phyloP scores from a whole-genome alignment of 2,329 filamentous ascomycete species.

The Colletotrichum sp. region DNA sequence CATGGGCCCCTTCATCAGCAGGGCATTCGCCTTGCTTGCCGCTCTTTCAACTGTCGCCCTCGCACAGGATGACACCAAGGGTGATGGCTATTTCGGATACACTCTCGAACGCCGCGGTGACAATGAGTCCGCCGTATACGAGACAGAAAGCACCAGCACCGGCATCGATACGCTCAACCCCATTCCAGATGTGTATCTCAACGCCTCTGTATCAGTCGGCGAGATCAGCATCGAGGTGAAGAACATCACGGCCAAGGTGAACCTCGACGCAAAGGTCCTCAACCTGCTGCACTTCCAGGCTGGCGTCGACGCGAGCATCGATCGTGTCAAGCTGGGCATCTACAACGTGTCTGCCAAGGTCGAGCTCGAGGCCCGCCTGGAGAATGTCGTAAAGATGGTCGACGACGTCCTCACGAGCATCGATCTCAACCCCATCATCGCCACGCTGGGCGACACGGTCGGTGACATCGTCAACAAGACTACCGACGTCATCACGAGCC shows the following conservation, averaged over 20 bases:
- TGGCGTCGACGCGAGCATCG: constrained; percentile 63
- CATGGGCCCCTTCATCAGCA: constrained; percentile 1
- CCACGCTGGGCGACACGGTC: constrained; percentile 56
- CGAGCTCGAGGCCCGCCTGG: constrained; percentile 62
- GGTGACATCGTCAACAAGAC: constrained; percentile 47
- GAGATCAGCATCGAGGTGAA: constrained; percentile 63
- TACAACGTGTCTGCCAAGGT: constrained; percentile 64
- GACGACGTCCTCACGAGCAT: constrained; percentile 61
- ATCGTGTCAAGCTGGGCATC: constrained; percentile 60
- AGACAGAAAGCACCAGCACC: constrained; percentile 53
- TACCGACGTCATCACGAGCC: constrained; percentile 17
- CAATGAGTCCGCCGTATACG: constrained; percentile 55
- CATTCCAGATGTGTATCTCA: constrained; percentile 64
- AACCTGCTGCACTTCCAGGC: constrained; percentile 64
- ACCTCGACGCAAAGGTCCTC: constrained; percentile 63
- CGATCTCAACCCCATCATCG: constrained; percentile 65
- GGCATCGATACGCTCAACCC: constrained; percentile 46
- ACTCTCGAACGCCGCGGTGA: constrained; percentile 55
- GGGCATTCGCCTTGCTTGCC: constrained; percentile 28
- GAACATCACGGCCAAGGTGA: constrained; percentile 66
- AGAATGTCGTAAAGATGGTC: constrained; percentile 65
- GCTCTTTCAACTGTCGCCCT: constrained; percentile 32
- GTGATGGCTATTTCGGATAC: constrained; percentile 61
- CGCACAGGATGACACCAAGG: constrained; percentile 27
- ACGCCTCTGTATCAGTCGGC: constrained; percentile 61